Percentiles rank a stretch among this genome's conserved stretches.
These are phyloP conservation scores for Brassica incana DNA, from an alignment of 345 rosid genomes.

Conservation along the genomic window DNA sequence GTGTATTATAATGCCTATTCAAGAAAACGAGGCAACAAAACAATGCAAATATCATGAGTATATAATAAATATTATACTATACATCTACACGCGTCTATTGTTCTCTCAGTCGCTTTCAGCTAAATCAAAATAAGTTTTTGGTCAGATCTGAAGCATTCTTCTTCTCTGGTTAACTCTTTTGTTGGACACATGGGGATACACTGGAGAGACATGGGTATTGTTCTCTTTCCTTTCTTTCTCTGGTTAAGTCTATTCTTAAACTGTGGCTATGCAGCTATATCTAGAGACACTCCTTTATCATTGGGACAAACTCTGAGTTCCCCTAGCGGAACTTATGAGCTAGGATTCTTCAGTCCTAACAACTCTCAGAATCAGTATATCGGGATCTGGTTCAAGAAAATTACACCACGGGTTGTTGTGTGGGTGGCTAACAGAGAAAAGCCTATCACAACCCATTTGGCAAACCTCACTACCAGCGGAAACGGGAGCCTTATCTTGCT, in stretches of 20 bases:
- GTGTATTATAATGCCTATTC: background rate
- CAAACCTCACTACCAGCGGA: slow-evolving; percentile 17
- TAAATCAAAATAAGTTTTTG: background rate
- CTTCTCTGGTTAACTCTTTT: background rate
- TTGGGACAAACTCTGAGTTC: slow-evolving; percentile 26
- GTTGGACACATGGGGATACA: background rate
- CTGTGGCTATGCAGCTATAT: slow-evolving; percentile 9
- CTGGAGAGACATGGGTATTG: background rate
- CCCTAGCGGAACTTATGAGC: slow-evolving; percentile 17
- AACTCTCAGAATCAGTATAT: slow-evolving; percentile 22
- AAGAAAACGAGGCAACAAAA: background rate
- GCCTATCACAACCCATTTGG: slow-evolving; percentile 12
- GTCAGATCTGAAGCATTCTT: slow-evolving; percentile 10
- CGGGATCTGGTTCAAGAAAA: slow-evolving; percentile 42
- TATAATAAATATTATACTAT: background rate
- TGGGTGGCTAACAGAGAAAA: slow-evolving; percentile 44
- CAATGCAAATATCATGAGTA: background rate
- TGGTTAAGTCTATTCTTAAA: background rate
- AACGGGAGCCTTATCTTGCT: slow-evolving; percentile 31
- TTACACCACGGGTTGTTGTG: slow-evolving; percentile 25
- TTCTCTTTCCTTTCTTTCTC: slow-evolving; percentile 12
- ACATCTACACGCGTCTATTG: background rate
- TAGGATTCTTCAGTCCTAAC: slow-evolving; percentile 35
- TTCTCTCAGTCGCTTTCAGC: background rate
- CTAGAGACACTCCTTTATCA: slow-evolving; percentile 5